Evolutionary conservation across 805 yeast species (phyloP), one percentile per base, ranked within the genome.

Genomic region (Suhomyces emberorum): DNA sequence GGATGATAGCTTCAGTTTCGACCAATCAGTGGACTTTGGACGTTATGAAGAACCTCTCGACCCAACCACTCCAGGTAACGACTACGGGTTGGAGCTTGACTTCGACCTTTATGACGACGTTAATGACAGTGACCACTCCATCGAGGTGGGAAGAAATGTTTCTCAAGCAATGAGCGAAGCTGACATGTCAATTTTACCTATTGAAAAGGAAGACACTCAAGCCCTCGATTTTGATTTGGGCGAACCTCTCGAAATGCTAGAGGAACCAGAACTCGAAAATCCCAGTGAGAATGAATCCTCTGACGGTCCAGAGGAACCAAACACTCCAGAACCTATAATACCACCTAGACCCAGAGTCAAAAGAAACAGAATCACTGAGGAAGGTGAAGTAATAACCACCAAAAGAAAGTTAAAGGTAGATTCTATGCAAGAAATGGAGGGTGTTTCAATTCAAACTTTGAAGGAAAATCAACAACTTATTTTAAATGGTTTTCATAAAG

Each of bases 11-110:
- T 39, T 53, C 57, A 22, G 57, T 2, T 63, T 69, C 29, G 83
- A 81, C 48, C 69, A 65, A 21, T 81, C 89, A 0, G 70, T 86
- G 28, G 95, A 86, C 54, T 48, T 79, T 29, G 86, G 83, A 7
- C 74, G 93, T 57, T 71, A 73, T 20, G 51, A 44, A 22, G 63
- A 59, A 3, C 55, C 52, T 3, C 61, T 29, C 7, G 48, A 44
- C 31, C 56, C 55, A n/a, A 49, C 54, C 14, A 54, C 55, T 25
- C 50, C 51, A 20, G 46, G 43, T 12, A 44, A 44, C 26, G 49
- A 45, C 19, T 39, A 40, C 28, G 46, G 39, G 8, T 38, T 41
- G 32, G 47, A 67, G 43, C 41, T 81, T 30, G 69, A 68, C 30
- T 52, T 55, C 30, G 50, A 42, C 18, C 46, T 45, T 11, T 65